Evolutionary conservation across 495 filamentous ascomycete species (phyloP).

Genomic region (Penicillium tannophilum): DNA sequence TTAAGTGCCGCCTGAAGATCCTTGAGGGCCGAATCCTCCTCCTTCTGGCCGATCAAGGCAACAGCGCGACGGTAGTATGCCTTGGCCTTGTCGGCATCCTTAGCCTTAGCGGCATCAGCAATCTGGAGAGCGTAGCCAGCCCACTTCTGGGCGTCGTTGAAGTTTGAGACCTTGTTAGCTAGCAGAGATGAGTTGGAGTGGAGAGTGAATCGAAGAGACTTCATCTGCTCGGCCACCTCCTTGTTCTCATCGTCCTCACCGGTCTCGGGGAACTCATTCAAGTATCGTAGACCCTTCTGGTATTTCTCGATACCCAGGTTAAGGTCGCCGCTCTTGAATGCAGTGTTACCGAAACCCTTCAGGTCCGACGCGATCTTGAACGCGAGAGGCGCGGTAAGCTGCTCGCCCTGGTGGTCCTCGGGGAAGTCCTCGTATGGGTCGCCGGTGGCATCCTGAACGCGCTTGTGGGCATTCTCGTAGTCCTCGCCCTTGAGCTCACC

Average conservation of each 20-base stretch:
- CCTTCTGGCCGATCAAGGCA: constrained; percentile 72
- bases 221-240: constrained; percentile 66
- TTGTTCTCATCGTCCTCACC: constrained; percentile 66
- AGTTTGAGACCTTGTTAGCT: constrained; percentile 76
- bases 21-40: constrained; percentile 80
- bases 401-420: constrained; percentile 73
- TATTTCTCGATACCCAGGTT: constrained; percentile 85
- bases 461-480: constrained; percentile 61
- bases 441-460: constrained; percentile 74
- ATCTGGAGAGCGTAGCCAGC: constrained; percentile 76
- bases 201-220: constrained; percentile 72
- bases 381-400: constrained; percentile 56
- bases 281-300: constrained; percentile 93
- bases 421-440: constrained; percentile 97
- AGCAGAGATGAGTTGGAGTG: constrained; percentile 79
- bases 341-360: constrained; percentile 89
- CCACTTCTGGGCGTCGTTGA: constrained; percentile 64
- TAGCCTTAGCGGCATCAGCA: constrained; percentile 52
- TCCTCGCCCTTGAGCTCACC: constrained; percentile 78
- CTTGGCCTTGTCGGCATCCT: constrained; percentile 83
- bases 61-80: constrained; percentile 80
- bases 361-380: constrained; percentile 78
- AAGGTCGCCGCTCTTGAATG: constrained; percentile 79
- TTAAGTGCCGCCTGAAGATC: constrained; percentile 76
- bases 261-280: constrained; percentile 82